Base-by-base conservation (phyloP, 768 basidiomycete genomes). In the Clitopilus hobsonii region DNA sequence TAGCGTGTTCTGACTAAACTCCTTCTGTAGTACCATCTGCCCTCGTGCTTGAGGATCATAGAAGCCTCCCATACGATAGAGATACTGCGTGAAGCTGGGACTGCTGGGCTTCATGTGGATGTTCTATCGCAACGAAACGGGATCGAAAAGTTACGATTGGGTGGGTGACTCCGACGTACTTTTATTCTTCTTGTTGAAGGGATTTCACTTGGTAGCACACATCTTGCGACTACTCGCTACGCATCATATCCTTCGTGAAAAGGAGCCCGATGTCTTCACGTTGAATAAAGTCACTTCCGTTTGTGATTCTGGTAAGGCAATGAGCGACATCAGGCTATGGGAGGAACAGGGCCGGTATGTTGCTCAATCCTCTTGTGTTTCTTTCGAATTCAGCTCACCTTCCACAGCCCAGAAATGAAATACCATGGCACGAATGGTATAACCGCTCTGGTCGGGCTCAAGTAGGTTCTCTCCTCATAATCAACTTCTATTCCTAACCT, bases 171-270 rank as follows among this genome's bases (percentile, higher is more conserved):
- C 49, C 32, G 27, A 24, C 38, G 25, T 45, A 30, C 52, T 20
- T 51, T 25, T 36, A 24, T 13, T 51, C 20, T 47, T 14, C 38
- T 14, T 48, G 6, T 30, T 30, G 48, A 38, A 49, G 47, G 23
- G 24, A 28, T 36, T 54, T 27, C 28, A n/a, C 41, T 26, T 26
- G 16, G 3, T 36, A 90, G 89, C 83, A 3, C 90, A 91, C 62
- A 78, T 82, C 28, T 77, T 93, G 36, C 85, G 90, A 41, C 74
- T 91, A 22, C 78, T 92, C 45, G 88, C 89, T 10, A 89, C 89
- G 0, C 88, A 90, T 63, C 89, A 91, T 65, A 80, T 91, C 52
- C 74, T 88, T 27, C 75, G 78, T 38, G 91, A 93, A 67, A 73
- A 81, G 2, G 73, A 78, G 8, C 89, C 88, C 3, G 79, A 91